Evolutionary conservation across 176 grass and related monocot genomes (phyloP).

Genomic region (Oryza glaberrima): DNA sequence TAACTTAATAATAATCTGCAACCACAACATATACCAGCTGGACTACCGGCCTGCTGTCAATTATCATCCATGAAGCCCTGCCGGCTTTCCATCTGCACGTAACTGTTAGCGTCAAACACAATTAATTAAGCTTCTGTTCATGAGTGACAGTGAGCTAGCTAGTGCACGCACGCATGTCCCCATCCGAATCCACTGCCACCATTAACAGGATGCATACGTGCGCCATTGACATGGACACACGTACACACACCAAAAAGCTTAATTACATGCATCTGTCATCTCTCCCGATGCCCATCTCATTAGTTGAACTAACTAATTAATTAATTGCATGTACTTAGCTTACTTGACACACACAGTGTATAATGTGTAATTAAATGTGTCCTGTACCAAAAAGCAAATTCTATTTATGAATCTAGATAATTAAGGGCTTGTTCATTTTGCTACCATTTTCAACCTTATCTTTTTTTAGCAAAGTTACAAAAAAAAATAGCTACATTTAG

Average conservation of each 20-base stretch:
- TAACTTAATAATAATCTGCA: background rate
- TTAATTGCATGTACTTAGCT: too few relatives aligned
- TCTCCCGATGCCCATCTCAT: background rate
- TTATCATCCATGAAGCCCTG: background rate
- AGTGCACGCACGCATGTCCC: background rate
- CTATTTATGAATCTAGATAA: too few relatives aligned
- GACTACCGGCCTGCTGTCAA: background rate
- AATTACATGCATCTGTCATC: background rate
- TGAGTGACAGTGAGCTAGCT: background rate
- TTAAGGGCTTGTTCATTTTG: too few relatives aligned
- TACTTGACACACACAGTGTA: too few relatives aligned
- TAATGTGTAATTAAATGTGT: too few relatives aligned
- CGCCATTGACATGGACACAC: slow-evolving; percentile 22
- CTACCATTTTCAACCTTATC: too few relatives aligned
- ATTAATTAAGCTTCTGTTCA: background rate
- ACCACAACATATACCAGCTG: background rate
- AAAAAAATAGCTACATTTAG: too few relatives aligned
- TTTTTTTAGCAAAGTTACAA: too few relatives aligned
- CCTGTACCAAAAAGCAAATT: too few relatives aligned
- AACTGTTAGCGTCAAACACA: background rate
- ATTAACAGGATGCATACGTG: background rate
- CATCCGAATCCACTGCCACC: background rate
- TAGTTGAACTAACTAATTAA: background rate
- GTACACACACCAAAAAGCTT: slow-evolving; percentile 2
- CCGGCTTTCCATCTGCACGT: background rate